A percentile compares a stretch with the other conserved stretches of the same genome.
These are phyloP conservation scores for Pestalotiopsis fici DNA, from an alignment of 2,329 filamentous ascomycete species.

Conservation along the genomic window DNA sequence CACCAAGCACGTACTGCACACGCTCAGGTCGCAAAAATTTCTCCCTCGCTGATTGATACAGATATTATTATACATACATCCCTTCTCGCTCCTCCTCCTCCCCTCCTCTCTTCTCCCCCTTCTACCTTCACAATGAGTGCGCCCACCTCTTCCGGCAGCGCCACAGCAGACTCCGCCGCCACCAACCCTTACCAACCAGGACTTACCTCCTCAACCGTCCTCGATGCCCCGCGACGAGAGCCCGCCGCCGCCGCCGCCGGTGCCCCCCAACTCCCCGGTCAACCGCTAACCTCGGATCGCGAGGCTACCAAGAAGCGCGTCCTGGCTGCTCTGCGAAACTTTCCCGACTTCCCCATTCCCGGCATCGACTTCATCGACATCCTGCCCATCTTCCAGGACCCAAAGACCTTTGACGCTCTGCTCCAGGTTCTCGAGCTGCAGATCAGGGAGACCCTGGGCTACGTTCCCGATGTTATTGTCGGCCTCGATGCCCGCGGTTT, in stretches of 20 bases:
- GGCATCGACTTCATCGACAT: constrained; percentile 98
- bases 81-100: constrained; percentile 19
- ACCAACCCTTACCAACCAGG: constrained; percentile 31
- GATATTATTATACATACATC: constrained; percentile 1
- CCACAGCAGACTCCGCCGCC: constrained; percentile 33
- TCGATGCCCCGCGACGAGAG: constrained; percentile 66
- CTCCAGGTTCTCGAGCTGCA: constrained; percentile 85
- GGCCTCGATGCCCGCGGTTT: constrained; percentile 94
- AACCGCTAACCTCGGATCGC: constrained; percentile 56
- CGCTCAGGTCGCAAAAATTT: constrained; percentile 6
- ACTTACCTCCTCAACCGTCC: constrained; percentile 32
- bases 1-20: not conserved
- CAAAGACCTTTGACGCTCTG: constrained; percentile 71
- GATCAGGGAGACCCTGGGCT: constrained; percentile 63
- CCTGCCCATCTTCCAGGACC: constrained; percentile 88
- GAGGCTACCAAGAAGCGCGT: constrained; percentile 46
- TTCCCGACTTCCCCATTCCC: constrained; percentile 86
- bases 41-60: constrained; percentile 5
- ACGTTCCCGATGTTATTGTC: constrained; percentile 83
- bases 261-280: constrained; percentile 67
- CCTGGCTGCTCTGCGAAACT: constrained; percentile 75
- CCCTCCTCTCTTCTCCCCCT: constrained; percentile 26
- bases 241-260: constrained; percentile 61
- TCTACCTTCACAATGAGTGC: constrained; percentile 36
- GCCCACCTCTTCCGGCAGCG: constrained; percentile 32